phyloP scores from a whole-genome alignment of 495 filamentous ascomycete genomes.

The Immersiella caudata region DNA sequence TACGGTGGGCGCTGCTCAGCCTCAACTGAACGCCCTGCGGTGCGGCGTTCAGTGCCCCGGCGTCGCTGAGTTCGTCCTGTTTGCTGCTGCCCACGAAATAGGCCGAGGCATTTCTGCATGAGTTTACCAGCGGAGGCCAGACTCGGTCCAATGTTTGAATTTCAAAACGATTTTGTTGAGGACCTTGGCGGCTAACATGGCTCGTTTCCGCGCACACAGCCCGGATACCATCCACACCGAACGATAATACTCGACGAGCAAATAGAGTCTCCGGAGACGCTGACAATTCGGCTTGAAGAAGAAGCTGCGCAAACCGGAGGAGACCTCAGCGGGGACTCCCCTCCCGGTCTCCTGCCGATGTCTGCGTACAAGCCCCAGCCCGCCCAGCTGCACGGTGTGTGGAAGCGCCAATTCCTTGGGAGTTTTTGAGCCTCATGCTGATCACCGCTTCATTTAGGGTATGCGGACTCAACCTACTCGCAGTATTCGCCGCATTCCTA shows the following conservation, averaged over 20 bases:
- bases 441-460: conserved; percentile 39
- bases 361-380: conserved; percentile 49
- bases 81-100: background rate
- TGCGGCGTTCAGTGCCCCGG: background rate
- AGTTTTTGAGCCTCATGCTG: background rate
- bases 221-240: conserved; percentile 51
- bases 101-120: background rate
- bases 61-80: background rate
- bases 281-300: conserved; percentile 52
- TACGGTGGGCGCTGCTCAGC: background rate
- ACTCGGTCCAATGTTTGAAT: background rate
- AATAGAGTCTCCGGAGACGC: conserved; percentile 52
- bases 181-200: background rate
- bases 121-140: background rate
- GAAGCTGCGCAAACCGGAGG: conserved; percentile 52
- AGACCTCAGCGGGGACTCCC: conserved; percentile 52
- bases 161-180: background rate
- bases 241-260: conserved; percentile 54
- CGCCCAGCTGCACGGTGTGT: conserved; percentile 53
- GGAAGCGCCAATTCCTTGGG: background rate
- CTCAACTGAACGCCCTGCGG: background rate
- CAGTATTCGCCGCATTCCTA: conserved; percentile 47
- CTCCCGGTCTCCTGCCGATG: conserved; percentile 56
- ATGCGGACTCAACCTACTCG: conserved; percentile 53
- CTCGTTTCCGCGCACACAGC: conserved; percentile 31